Base-by-base conservation (phyloP, 139 green algal genomes). In the Chlamydomonas eustigma region DNA sequence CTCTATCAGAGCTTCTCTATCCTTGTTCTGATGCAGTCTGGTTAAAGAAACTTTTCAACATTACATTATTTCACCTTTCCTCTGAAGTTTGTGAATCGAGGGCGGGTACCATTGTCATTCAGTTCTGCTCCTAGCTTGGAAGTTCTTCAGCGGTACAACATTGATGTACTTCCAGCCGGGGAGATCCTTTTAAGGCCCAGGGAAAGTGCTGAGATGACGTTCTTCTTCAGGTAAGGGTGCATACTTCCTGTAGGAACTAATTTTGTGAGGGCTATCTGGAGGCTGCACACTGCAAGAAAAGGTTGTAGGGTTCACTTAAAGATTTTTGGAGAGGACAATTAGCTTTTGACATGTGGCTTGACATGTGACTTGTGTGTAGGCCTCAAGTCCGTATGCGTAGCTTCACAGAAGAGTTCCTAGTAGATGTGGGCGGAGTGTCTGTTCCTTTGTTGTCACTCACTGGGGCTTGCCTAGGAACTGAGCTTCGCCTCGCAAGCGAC, bases 401-500 rank as follows among this genome's bases (percentile, higher is more conserved):
- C 1, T 96, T 92, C 81, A 78, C 74, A 31, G 82, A 92, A 77
- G 81, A 89, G 38, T 51, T 94, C 36, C 24, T 73, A 24, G 76
- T 87, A 25, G 79, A 88, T 25, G 80, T 88, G 2, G 79, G 74
- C 37, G 84, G 87, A 51, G 76, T 90, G 32, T 36, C 32, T 4
- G 70, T 86, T 38, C 33, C 76, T 4, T 72, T 95, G n/a, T 69
- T 91, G 35, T 79, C 74, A 12, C 66, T 95, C 32, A 71, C 80
- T 1, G 91, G 90, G 8, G 89, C 89, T 5, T 92, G 89, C 78
- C 75, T 90, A 31, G 91, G 89, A 66, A 88, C 86, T 18, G 85
- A 93, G 75, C 63, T 94, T 36, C 76, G 73, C n/a, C 84, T 96
- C 6, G 86, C 87, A 0, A 84, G 68, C 18, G 87, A 94, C 73